phyloP scores from a whole-genome alignment of 1,284 basidiomycete genomes.

The Hortiboletus rubellus region DNA sequence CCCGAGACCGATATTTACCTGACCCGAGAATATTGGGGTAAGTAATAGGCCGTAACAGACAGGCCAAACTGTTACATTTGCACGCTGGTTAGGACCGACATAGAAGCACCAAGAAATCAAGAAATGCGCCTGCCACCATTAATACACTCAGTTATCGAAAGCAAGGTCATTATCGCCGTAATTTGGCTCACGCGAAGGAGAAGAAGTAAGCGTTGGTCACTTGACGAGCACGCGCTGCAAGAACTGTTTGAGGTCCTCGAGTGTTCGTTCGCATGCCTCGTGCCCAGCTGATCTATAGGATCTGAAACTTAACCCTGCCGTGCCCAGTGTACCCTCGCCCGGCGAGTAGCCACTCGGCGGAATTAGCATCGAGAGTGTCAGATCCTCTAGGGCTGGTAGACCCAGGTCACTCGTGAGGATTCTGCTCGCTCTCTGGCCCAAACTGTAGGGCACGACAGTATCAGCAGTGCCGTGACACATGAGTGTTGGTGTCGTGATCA shows the following conservation, averaged over 20 bases:
- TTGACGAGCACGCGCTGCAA: constrained; percentile 52
- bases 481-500: constrained; percentile 72
- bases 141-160: not conserved
- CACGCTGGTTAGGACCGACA: not conserved
- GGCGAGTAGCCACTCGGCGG: constrained; percentile 25
- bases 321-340: constrained; percentile 27
- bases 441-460: constrained; percentile 60
- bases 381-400: constrained; percentile 39
- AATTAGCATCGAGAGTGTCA: constrained; percentile 26
- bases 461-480: constrained; percentile 87
- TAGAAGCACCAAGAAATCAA: not conserved
- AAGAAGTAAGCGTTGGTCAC: constrained; percentile 2
- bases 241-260: constrained; percentile 59
- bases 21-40: not conserved
- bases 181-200: not conserved
- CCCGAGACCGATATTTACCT: not conserved
- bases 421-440: constrained; percentile 52
- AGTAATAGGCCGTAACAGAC: not conserved
- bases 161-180: not conserved
- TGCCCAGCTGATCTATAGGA: constrained; percentile 64
- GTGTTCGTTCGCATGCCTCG: constrained; percentile 61
- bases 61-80: not conserved
- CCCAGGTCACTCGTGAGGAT: constrained; percentile 54
- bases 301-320: constrained; percentile 57
- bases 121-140: not conserved